phyloP scores from a whole-genome alignment of 2,329 filamentous ascomycete genomes.

The Metarhizium album region DNA sequence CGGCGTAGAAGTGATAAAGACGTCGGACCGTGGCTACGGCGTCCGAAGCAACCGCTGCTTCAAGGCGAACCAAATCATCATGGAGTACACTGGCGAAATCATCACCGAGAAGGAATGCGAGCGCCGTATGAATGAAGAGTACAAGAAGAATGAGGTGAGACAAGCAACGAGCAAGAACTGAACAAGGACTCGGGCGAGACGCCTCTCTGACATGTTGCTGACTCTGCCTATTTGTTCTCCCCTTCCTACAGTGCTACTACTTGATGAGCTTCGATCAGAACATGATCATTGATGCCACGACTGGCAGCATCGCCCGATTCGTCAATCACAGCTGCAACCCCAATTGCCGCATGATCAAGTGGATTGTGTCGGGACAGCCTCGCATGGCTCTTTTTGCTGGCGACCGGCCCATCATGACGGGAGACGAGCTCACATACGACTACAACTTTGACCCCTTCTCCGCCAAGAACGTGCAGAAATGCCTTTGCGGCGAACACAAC shows the following conservation, averaged over 20 bases:
- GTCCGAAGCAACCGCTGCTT: constrained; percentile 87
- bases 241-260: constrained; percentile 68
- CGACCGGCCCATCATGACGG: constrained; percentile 79
- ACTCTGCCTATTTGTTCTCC: constrained; percentile 2
- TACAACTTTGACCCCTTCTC: constrained; percentile 64
- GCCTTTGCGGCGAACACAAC: constrained; percentile 51
- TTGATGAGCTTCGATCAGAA: constrained; percentile 98
- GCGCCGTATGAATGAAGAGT: constrained; percentile 81
- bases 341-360: constrained; percentile 97
- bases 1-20: constrained; percentile 92
- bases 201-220: neutral
- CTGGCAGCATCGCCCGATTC: constrained; percentile 91
- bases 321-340: constrained; percentile 96
- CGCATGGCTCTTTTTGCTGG: constrained; percentile 96
- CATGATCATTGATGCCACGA: constrained; percentile 96
- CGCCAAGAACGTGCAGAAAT: constrained; percentile 56
- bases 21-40: constrained; percentile 76
- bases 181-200: neutral
- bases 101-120: constrained; percentile 93
- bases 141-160: constrained; percentile 83
- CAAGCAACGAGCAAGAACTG: neutral
- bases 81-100: constrained; percentile 96
- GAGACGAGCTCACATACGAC: constrained; percentile 94
- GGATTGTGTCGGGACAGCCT: constrained; percentile 87
- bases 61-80: constrained; percentile 84